phyloP scores from a whole-genome alignment of 2,329 filamentous ascomycete species.

The Trichoderma sp. region DNA sequence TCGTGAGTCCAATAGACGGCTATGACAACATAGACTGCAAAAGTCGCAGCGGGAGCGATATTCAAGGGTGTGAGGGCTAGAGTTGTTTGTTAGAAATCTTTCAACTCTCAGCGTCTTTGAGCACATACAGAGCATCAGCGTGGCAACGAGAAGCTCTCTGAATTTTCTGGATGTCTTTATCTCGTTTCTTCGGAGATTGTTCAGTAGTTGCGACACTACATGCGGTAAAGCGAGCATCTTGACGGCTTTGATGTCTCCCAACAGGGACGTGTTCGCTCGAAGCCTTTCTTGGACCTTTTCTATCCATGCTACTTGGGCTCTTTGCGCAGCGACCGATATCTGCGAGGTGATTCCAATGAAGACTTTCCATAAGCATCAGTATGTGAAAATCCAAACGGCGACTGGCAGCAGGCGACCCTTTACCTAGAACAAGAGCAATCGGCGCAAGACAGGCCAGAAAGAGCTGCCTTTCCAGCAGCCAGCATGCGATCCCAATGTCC shows the following conservation, averaged over 20 bases:
- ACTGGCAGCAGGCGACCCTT: background rate
- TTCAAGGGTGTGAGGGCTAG: constrained; percentile 32
- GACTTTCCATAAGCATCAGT: constrained; percentile 26
- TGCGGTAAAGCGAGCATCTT: constrained; percentile 47
- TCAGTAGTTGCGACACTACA: constrained; percentile 35
- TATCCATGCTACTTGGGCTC: constrained; percentile 44
- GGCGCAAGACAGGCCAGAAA: constrained; percentile 36
- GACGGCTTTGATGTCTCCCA: constrained; percentile 50
- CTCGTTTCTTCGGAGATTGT: constrained; percentile 36
- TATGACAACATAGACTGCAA: constrained; percentile 36
- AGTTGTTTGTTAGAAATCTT: constrained; percentile 3
- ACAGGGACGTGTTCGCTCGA: constrained; percentile 44
- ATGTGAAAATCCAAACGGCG: background rate
- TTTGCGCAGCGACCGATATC: constrained; percentile 28
- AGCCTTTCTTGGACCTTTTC: constrained; percentile 49
- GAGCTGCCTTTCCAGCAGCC: constrained; percentile 38
- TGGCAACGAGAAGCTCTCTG: constrained; percentile 34
- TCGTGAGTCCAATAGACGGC: constrained; percentile 33
- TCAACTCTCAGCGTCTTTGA: background rate
- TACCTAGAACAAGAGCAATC: constrained; percentile 33
- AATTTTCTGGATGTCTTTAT: constrained; percentile 37
- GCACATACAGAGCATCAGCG: constrained; percentile 32
- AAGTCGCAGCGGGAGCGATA: constrained; percentile 35
- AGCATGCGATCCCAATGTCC: constrained; percentile 37
- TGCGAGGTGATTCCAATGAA: constrained; percentile 32